phyloP scores from a whole-genome alignment of 352 stramenopile species.

The Phytophthora cryptogea region DNA sequence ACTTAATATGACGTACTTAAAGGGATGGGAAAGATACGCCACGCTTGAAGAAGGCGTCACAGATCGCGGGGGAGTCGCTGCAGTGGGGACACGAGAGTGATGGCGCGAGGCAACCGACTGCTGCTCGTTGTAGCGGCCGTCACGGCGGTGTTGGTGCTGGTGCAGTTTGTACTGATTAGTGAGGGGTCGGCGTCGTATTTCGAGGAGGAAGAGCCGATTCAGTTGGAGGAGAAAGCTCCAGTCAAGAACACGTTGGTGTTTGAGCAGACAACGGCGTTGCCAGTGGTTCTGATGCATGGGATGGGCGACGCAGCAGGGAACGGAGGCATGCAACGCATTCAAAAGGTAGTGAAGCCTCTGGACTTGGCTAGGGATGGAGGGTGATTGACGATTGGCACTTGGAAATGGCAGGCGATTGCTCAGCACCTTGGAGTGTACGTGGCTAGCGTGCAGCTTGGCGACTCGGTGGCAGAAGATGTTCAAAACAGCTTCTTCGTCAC shows the following conservation, averaged over 20 bases:
- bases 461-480: slow-evolving; percentile 83
- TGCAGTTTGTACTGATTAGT: slow-evolving; percentile 57
- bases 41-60: slow-evolving; percentile 32
- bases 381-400: slow-evolving; percentile 1
- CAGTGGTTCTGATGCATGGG: slow-evolving; percentile 91
- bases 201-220: slow-evolving; percentile 15
- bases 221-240: slow-evolving; percentile 15
- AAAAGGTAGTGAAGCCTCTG: slow-evolving; percentile 47
- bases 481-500: slow-evolving; percentile 94
- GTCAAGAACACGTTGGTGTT: slow-evolving; percentile 40
- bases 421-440: slow-evolving; percentile 84
- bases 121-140: slow-evolving; percentile 40
- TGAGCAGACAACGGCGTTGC: slow-evolving; percentile 37
- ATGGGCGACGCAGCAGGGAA: slow-evolving; percentile 96
- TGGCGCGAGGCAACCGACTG: slow-evolving; percentile 37
- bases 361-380: not conserved
- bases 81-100: slow-evolving; percentile 10
- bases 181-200: slow-evolving; percentile 42
- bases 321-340: slow-evolving; percentile 85
- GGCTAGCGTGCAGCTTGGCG: slow-evolving; percentile 89
- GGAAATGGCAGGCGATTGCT: slow-evolving; percentile 53
- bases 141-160: slow-evolving; percentile 49
- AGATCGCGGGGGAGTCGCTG: slow-evolving; percentile 1
- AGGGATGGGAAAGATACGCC: not conserved
- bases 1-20: slow-evolving; percentile 7